A percentile compares a stretch with the other conserved stretches of the same genome.
Evolutionary conservation across 1,284 basidiomycete genomes (phyloP).

Genomic region (Phaffia rhodozyma): DNA sequence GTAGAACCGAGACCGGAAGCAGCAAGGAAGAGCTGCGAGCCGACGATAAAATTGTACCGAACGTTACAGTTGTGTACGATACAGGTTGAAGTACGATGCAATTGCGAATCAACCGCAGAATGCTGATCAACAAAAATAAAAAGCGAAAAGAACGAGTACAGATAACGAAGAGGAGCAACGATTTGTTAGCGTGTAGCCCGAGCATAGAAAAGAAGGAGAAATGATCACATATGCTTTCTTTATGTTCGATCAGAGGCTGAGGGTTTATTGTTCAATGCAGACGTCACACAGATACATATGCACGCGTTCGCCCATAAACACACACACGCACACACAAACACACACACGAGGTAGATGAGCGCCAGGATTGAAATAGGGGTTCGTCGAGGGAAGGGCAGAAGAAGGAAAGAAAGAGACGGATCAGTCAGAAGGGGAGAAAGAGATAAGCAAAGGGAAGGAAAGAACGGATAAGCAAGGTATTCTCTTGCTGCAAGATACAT

Average conservation of each 20-base stretch:
- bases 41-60: background rate
- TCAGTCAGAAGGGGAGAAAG: background rate
- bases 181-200: no score
- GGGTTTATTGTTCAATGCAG: no score
- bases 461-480: background rate
- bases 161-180: no score
- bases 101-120: no score
- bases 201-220: background rate
- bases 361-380: background rate
- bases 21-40: background rate
- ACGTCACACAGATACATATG: no score
- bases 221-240: background rate
- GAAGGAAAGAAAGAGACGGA: background rate
- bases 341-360: background rate
- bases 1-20: background rate
- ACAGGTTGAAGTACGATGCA: background rate
- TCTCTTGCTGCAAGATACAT: background rate
- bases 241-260: background rate
- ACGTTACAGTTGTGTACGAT: background rate
- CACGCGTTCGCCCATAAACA: no score
- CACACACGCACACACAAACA: background rate
- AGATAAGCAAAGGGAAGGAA: background rate
- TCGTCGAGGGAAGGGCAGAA: background rate
- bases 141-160: no score
- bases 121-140: no score